Base-by-base conservation (phyloP, 768 basidiomycete species). In the Xerocomellus intermedius region DNA sequence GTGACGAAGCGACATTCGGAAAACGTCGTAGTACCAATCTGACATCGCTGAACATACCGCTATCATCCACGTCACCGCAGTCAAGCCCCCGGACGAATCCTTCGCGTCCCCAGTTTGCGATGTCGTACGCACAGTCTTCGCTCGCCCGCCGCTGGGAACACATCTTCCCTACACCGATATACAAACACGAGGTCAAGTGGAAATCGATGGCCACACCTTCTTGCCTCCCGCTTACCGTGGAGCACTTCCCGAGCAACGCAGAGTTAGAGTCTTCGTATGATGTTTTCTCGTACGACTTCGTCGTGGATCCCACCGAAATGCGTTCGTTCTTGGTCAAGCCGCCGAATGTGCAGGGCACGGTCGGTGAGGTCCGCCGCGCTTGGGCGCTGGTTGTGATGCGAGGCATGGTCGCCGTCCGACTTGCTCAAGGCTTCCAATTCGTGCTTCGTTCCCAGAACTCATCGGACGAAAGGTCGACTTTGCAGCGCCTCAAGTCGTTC, bases 401-500 rank as follows among this genome's bases (percentile, higher is more conserved):
- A 26, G 93, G 91, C 33, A 95, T 98, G 90, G 91, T 91, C 1
- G 93, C 91, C 4, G 86, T 97, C 42, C 81, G 96, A 22, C 79
- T 98, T 13, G 85, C 90, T 13, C 94, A 98, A 70, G 95, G 95
- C 21, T 98, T 98, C 71, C 96, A 98, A 68, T 91, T 98, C 63
- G 84, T 97, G 21, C 74, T 94, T 17, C 77, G 79, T 22, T 78
- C 82, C 9, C 58, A 65, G 16, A 68, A 64, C 33, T 50, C 52
- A 1, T 56, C 61, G 45, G 71, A 76, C 16, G 75, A 76, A 33
- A 69, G 68, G n/a, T 55, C 69, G 52, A 54, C 66, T 10, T 62
- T 79, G 43, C 72, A 82, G 30, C 77, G 84, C 51, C 70, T 78
- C 19, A 83, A 84, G 61, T 82, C 84, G 24, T 84, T 86, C 60